A percentile compares a stretch with the other conserved stretches of the same genome.
Evolutionary conservation across 169 alveolate genomes (phyloP).

Genomic region (Pseudocohnilembus persalinus): DNA sequence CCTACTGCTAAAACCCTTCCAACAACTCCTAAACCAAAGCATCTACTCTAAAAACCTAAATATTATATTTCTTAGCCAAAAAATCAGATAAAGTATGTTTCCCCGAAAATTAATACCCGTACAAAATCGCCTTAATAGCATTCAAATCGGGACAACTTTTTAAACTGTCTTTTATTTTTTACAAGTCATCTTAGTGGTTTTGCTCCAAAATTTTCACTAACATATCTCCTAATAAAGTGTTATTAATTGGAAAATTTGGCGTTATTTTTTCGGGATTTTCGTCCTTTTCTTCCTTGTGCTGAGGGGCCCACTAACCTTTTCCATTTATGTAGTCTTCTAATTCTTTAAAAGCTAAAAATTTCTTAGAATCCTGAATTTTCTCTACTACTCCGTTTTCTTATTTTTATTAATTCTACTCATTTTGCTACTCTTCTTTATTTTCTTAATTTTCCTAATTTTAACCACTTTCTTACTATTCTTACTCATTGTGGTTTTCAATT

Average conservation of each 20-base stretch:
- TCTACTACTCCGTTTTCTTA: constrained; percentile 19
- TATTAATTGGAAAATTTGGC: constrained; percentile 64
- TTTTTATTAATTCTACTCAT: neutral
- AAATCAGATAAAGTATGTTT: constrained; percentile 74
- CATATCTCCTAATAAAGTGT: constrained; percentile 77
- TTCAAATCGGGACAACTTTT: constrained; percentile 56
- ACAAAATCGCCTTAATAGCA: constrained; percentile 64
- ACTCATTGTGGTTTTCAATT: too few species aligned
- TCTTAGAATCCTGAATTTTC: constrained; percentile 21
- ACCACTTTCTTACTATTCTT: too few species aligned
- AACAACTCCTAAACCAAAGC: constrained; percentile 66
- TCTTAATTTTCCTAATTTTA: too few species aligned
- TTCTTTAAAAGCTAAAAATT: constrained; percentile 65
- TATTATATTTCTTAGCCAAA: constrained; percentile 56
- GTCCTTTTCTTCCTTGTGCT: constrained; percentile 36
- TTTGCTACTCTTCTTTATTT: neutral
- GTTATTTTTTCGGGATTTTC: constrained; percentile 54
- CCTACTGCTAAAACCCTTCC: constrained; percentile 23
- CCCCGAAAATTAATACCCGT: constrained; percentile 82
- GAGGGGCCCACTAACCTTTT: constrained; percentile 78
- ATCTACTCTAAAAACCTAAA: constrained; percentile 59
- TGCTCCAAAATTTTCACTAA: constrained; percentile 59
- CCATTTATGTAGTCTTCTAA: constrained; percentile 70
- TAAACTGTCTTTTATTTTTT: constrained; percentile 42
- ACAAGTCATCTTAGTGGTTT: constrained; percentile 59